Base-by-base conservation (phyloP, 352 stramenopile species). In the Globisporangium splendens region DNA sequence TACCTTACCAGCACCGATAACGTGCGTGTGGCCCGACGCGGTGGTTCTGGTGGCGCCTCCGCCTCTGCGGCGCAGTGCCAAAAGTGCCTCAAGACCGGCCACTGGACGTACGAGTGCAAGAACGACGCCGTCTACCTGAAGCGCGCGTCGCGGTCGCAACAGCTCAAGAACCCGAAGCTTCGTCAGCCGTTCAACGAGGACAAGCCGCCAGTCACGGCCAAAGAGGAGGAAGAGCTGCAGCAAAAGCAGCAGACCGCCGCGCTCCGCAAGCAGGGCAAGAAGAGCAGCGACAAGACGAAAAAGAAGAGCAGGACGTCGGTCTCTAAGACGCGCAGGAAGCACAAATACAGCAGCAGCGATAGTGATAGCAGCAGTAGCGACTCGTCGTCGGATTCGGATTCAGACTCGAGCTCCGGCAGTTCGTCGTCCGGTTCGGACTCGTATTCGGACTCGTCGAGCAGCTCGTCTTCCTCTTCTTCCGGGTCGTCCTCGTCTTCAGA, bases 31-130 rank as follows among this genome's bases (percentile, higher is more conserved):
- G 68, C 85, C 17, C 76, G 79, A 0, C 79, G 79, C 20, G 60
- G 54, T 3, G 62, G 69, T 3, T 57, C 47, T n/a, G 10, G 22
- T 49, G 18, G 56, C 39, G 47, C 50, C 0, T 6, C 46, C 54
- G 56, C 1, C 39, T 71, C 65, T 6, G 62, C 58, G 1, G 80
- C 77, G 49, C 73, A 84, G 73, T 95, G 86, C 65, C 86, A 95
- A 65, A 95, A 93, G 72, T 95, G 86, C 66, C 74, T 95, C 33
- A 68, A 73, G 28, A 50, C 65, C 1, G 86, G 86, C 17, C 86
- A 95, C 61, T 95, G 86, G 86, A 95, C 82, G 14, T 95, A 91
- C 68, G 86, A 95, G 61, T 95, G 86, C 78, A 90, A 91, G 70
- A 89, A 89, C 57, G 75, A 90, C n/a, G 68, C 82, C 15, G 72